Base-by-base conservation (phyloP, 441 rosid genomes). In the Euphorbia celastroides region DNA sequence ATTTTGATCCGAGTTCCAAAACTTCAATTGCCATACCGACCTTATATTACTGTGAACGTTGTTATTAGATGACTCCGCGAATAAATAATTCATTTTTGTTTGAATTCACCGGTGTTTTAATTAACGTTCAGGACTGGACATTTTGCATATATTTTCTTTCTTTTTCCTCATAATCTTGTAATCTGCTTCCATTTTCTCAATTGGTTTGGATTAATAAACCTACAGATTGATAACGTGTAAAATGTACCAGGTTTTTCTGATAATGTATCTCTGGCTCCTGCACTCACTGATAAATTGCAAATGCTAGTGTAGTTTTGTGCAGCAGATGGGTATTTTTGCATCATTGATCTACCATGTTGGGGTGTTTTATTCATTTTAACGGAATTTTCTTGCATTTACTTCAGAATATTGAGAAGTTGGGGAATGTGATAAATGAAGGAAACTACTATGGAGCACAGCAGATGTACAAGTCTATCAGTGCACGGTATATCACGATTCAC, bases 391-490 rank as follows among this genome's bases (percentile, higher is more conserved):
- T 72, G 46, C 19, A 64, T 51, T 50, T 26, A 32, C 68, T 61
- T 60, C 81, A 94, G 96, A 90, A 84, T 72, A 81, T 92, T 72
- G 93, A 83, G 71, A 91, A 93, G 81, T 67, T 91, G 77, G 80
- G 78, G 85, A 89, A 93, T 74, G 82, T 79, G 73, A 72, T 91
- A 64, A 81, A 80, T 38, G 96, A 79, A 57, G 96, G 97, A 51
- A 86, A 93, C 79, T 77, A 7, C 77, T 93, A 93, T 83, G 97
- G 97, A 80, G 96, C 97, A 60, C 95, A 89, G 34, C 96, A 93
- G 89, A 93, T 91, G 92, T 93, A 88, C 78, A 91, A 89, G 83
- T 89, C 95, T 7, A 83, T 85, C 63, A 82, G 92, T 72, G 86
- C 95, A 31, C 82, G 98, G 99, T 92, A 79, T 28, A 23, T 20